These are phyloP conservation scores for Adenanthera pavonina DNA, from an alignment of 306 rosid genomes.

Conservation along the genomic window DNA sequence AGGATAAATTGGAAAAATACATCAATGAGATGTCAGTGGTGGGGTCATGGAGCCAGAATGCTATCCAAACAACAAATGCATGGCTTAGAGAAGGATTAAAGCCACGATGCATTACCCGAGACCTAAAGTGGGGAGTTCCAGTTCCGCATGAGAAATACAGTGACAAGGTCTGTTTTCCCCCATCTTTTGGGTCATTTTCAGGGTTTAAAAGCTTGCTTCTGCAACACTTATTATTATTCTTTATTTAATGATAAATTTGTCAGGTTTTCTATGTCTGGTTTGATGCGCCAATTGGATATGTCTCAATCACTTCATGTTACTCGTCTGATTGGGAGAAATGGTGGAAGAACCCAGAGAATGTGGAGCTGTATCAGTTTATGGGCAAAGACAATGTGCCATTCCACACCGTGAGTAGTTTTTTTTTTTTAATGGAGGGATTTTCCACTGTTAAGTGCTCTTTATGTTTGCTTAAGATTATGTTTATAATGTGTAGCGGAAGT, in stretches of 20 bases:
- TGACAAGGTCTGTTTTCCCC: conserved; percentile 64
- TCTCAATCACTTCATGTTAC: conserved; percentile 91
- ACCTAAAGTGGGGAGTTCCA: conserved; percentile 99
- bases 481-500: neutral
- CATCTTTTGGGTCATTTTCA: conserved; percentile 10
- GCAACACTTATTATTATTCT: neutral
- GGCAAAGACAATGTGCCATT: conserved; percentile 99
- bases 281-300: conserved; percentile 96
- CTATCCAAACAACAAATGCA: conserved; percentile 83
- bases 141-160: conserved; percentile 89
- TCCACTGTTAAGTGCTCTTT: conserved; percentile 16
- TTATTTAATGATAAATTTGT: conserved; percentile 24
- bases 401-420: conserved; percentile 73
- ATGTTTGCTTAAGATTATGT: conserved; percentile 17
- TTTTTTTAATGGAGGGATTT: neutral
- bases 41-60: conserved; percentile 96
- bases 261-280: conserved; percentile 99
- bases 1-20: conserved; percentile 71
- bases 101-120: conserved; percentile 89
- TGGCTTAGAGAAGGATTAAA: conserved; percentile 91
- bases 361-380: conserved; percentile 94
- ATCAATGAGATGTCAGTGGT: conserved; percentile 75
- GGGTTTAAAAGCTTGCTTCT: neutral
- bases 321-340: conserved; percentile 93
- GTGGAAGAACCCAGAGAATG: conserved; percentile 98